Evolutionary conservation across 2,329 filamentous ascomycete species (phyloP), one percentile per base, ranked within the genome.

Genomic region (Exserohilum rostratum): DNA sequence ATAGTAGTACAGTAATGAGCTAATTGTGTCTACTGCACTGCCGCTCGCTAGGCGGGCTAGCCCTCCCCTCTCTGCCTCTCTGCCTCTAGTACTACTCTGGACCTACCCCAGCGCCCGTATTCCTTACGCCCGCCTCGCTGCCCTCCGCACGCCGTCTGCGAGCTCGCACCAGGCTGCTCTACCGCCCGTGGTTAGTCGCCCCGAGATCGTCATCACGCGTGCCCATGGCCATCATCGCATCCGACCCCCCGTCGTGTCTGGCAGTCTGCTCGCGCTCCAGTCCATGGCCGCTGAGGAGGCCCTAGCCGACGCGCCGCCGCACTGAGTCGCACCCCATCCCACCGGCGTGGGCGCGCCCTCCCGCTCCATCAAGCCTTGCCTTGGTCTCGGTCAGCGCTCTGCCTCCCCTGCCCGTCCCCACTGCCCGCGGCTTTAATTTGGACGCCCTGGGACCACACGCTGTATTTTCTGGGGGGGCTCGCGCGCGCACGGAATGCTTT

Each of bases 391-490:
- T 66, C 64, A 64, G 61, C 68, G 58, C 58, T 20, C 13, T 20
- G 25, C 39, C 39, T 30, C 55, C 64, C 66, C 63, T 67, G 64
- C 57, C 40, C 37, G 57, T 59, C 60, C 48, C 66, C 64, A 67
- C 66, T 59, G 69, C 65, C 64, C 68, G 58, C 68, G 68, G 70
- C 71, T 71, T 75, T 75, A 74, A 75, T 75, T 74, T 74, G 70
- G 67, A 68, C 65, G 22, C 22, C 7, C 22, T 25, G 4, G 22
- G 22, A 25, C 22, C n/a, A n/a, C n/a, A n/a, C n/a, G n/a, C n/a
- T n/a, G n/a, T n/a, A n/a, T n/a, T n/a, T n/a, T n/a, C n/a, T n/a
- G 50, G 58, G 22, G 22, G 22, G 22, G 4, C 22, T 4, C 22
- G 22, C 22, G 22, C 22, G 22, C 7, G 22, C 22, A 25, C 22